A percentile compares a stretch with the other conserved stretches of the same genome.
Conservation (phyloP, 2,329 filamentous ascomycete species). For the Zymoseptoria pseudotritici region DNA sequence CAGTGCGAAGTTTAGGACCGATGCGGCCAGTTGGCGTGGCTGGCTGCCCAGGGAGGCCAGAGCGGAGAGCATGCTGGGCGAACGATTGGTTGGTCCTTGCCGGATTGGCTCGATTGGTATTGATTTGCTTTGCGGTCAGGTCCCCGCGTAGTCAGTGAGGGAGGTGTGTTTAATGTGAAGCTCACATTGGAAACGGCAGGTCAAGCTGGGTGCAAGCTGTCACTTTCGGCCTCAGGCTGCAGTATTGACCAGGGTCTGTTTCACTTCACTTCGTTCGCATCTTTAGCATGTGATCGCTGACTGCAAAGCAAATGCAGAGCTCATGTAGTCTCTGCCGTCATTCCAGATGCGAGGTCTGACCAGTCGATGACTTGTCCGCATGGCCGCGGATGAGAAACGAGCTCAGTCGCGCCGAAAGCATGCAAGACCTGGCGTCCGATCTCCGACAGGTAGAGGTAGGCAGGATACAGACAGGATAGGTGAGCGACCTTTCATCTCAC, state of each 20-base stretch:
- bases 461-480: no score
- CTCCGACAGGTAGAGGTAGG: no score
- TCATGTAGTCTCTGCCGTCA: not conserved
- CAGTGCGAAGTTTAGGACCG: constrained; percentile 84
- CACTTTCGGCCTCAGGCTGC: not conserved
- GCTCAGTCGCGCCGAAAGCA: no score
- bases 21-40: constrained; percentile 71
- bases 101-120: not conserved
- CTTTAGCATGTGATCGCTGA: not conserved
- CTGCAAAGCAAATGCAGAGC: not conserved
- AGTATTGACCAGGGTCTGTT: not conserved
- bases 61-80: constrained; percentile 55
- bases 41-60: constrained; percentile 52
- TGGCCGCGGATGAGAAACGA: no score
- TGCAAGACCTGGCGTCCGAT: no score
- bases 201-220: not conserved
- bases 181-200: not conserved
- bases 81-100: not conserved
- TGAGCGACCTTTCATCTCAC: no score
- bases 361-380: no score
- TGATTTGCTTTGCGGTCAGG: not conserved
- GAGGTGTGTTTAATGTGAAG: not conserved
- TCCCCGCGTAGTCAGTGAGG: not conserved
- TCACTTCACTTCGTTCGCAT: not conserved
- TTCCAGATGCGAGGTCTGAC: no score